Evolutionary conservation across 2,329 filamentous ascomycete genomes (phyloP), one percentile per base, ranked within the genome.

Genomic region (Alternaria arborescens): DNA sequence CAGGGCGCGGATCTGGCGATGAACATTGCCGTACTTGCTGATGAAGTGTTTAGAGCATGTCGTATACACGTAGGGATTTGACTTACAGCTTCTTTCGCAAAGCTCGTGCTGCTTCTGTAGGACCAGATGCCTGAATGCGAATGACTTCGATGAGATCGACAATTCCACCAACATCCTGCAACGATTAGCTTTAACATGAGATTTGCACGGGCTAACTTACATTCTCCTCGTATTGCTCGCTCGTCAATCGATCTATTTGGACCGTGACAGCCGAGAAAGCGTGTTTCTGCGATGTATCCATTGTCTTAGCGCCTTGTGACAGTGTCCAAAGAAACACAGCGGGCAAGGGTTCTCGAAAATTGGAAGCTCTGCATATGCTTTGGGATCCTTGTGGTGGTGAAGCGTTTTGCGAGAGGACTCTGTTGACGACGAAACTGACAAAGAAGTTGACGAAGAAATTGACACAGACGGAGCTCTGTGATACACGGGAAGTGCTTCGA

Each of bases 141-240:
- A 99, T 92, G 58, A 95, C 93, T 79, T 99, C 95, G 65, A 98
- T 92, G 24, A 99, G 88, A 72, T 98, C 94, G 41, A 94, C 92
- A 66, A 99, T 93, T 24, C 94, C 95, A 71, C 92, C 91, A 38
- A 96, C 84, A 77, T 98, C 75, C 73, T 74, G 30, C 3, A 10
- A 12, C 3, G 2, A 38, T 64, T 28, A 69, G 55, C 34, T 41
- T 3, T 8, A 7, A 30, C 5, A 11, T 16, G 18, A 16, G 1
- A 22, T 22, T 7, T 8, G 0, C 3, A 5, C 10, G 8, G 24
- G 24, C 3, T 11, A 12, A 42, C 62, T 66, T 62, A 76, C 73
- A 77, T 98, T 93, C 75, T 96, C 92, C 62, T 96, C 91, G 79
- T 92, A 96, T 64, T 91, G 85, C 79, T 97, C 94, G 73, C 92